Evolutionary conservation across 345 rosid genomes (phyloP).

Genomic region (Citrus reticulata): DNA sequence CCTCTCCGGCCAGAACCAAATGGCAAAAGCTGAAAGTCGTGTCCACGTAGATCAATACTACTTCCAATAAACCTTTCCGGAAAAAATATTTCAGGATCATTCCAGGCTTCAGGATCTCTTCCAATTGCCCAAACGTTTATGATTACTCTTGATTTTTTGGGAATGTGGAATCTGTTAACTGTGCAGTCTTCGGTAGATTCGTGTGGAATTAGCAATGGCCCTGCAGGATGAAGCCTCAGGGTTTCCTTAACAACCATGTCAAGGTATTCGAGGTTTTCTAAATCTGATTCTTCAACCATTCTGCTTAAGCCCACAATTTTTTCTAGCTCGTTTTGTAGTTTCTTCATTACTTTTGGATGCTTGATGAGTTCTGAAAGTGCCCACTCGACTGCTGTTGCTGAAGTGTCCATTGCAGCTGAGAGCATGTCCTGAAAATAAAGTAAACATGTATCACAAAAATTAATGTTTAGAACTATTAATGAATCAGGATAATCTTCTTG

Average conservation of each 20-base stretch:
- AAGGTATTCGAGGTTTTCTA: slow-evolving; percentile 27
- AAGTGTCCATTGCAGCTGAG: slow-evolving; percentile 22
- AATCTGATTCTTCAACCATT: slow-evolving; percentile 44
- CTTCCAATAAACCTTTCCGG: slow-evolving; percentile 24
- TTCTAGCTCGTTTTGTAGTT: slow-evolving; percentile 1
- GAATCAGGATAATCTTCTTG: background rate
- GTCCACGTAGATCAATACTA: background rate
- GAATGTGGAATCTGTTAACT: slow-evolving; percentile 26
- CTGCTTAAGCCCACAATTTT: slow-evolving; percentile 13
- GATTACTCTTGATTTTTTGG: slow-evolving; percentile 12
- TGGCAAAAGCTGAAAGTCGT: background rate
- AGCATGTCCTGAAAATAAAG: slow-evolving; percentile 16
- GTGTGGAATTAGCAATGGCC: slow-evolving; percentile 9
- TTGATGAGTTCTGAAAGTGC: slow-evolving; percentile 19
- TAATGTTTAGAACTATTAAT: background rate
- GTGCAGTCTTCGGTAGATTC: slow-evolving; percentile 17
- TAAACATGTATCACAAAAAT: background rate
- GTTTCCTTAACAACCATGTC: slow-evolving; percentile 50
- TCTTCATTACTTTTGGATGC: slow-evolving; percentile 9
- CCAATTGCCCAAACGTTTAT: slow-evolving; percentile 32
- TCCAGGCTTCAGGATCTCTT: slow-evolving; percentile 33
- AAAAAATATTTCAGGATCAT: slow-evolving; percentile 29
- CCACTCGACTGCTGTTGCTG: slow-evolving; percentile 28
- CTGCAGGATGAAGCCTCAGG: slow-evolving; percentile 25
- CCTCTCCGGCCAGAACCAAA: background rate